phyloP scores from a whole-genome alignment of 257 asterid genomes.

The Parsonsia alboflavescens region DNA sequence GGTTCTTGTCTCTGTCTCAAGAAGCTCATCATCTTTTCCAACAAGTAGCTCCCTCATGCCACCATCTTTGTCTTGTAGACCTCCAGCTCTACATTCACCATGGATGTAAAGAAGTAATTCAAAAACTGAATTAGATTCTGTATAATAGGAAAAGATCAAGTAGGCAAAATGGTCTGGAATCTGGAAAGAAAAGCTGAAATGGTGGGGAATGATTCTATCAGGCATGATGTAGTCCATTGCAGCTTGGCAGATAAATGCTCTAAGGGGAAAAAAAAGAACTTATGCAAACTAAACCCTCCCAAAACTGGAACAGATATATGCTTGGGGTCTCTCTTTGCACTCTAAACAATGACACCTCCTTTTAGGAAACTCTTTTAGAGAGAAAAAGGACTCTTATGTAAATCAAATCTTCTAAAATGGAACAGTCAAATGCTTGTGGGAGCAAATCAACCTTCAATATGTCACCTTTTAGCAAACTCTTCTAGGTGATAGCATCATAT shows the following conservation, averaged over 20 bases:
- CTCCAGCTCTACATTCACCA: constrained; percentile 70
- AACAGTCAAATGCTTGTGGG: not conserved
- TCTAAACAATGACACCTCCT: no score
- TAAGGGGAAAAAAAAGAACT: not conserved
- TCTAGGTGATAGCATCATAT: not conserved
- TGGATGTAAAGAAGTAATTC: not conserved
- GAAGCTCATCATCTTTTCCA: constrained; percentile 91
- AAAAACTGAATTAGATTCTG: not conserved
- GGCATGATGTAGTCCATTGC: not conserved
- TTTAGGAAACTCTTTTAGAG: no score
- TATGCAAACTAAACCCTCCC: not conserved
- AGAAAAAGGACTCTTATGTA: no score
- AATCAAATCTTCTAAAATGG: no score
- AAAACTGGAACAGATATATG: no score
- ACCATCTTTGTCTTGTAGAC: constrained; percentile 90
- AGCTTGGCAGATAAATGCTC: not conserved
- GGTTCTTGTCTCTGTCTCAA: constrained; percentile 66
- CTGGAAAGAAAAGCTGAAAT: not conserved
- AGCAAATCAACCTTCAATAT: not conserved
- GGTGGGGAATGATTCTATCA: not conserved
- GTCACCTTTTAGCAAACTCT: not conserved
- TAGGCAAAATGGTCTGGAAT: not conserved
- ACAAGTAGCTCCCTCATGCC: constrained; percentile 75
- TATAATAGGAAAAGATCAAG: no score
- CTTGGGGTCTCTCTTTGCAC: no score